Evolutionary conservation across 2,329 filamentous ascomycete species (phyloP).

Genomic region (Zymoseptoria tritici): DNA sequence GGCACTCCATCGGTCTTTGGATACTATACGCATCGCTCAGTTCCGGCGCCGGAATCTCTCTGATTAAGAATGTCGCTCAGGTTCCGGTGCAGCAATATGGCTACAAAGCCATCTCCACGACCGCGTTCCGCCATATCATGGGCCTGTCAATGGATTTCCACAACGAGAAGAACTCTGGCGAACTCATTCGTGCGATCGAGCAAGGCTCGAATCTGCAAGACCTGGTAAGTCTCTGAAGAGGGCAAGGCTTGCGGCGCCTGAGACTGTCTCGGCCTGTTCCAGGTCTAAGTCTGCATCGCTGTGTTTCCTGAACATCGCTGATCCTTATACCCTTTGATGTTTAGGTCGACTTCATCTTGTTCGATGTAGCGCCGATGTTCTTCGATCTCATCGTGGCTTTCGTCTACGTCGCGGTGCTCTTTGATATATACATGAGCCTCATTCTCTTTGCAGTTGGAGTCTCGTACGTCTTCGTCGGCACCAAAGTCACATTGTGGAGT

Average conservation of each 20-base stretch:
- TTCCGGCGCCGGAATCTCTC: conserved; percentile 45
- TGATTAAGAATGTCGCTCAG: conserved; percentile 46
- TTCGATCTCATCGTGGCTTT: conserved; percentile 56
- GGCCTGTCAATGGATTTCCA: conserved; percentile 65
- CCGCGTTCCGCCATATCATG: conserved; percentile 62
- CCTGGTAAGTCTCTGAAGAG: too few species aligned
- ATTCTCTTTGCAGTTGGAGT: conserved; percentile 41
- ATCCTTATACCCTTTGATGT: too few species aligned
- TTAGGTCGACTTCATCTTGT: conserved; percentile 54
- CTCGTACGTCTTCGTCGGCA: conserved; percentile 47
- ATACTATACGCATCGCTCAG: conserved; percentile 42
- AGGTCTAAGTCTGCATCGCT: too few species aligned
- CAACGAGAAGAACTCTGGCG: conserved; percentile 55
- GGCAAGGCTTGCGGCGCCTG: too few species aligned
- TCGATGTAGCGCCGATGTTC: conserved; percentile 55
- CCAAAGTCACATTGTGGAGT: conserved; percentile 38
- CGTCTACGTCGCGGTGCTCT: conserved; percentile 53
- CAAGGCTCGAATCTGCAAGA: conserved; percentile 55
- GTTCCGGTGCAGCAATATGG: conserved; percentile 51
- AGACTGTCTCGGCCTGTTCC: too few species aligned
- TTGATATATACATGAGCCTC: conserved; percentile 54
- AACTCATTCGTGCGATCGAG: conserved; percentile 57
- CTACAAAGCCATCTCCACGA: conserved; percentile 50
- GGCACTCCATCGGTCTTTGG: conserved; percentile 48
- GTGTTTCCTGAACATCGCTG: too few species aligned